phyloP scores from a whole-genome alignment of 148 eudicot species.

The Nepenthes mirabilis region DNA sequence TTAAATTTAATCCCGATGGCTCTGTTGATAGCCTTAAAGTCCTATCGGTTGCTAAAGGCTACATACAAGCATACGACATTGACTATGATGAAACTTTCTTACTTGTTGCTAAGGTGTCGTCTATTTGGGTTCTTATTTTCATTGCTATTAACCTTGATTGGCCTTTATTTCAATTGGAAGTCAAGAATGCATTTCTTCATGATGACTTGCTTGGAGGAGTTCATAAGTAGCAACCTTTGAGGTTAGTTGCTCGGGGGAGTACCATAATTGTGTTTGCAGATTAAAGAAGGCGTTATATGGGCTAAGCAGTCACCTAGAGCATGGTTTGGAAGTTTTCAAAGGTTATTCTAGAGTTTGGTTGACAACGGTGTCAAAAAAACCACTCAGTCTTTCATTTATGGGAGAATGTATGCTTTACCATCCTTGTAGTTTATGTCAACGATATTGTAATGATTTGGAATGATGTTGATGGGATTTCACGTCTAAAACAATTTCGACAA shows the following conservation, averaged over 20 bases:
- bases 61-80: background rate
- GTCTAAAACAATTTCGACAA: too few species aligned
- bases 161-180: background rate
- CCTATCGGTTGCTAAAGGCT: background rate
- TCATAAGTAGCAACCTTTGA: background rate
- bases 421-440: background rate
- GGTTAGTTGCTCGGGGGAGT: too few species aligned
- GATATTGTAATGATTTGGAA: background rate
- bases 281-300: too few species aligned
- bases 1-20: conserved; percentile 1
- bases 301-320: too few species aligned
- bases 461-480: background rate
- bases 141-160: background rate
- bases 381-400: background rate
- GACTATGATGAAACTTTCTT: background rate
- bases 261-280: too few species aligned
- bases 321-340: too few species aligned
- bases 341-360: too few species aligned
- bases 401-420: background rate
- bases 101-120: background rate
- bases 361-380: background rate
- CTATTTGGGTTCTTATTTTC: background rate
- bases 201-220: background rate
- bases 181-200: background rate
- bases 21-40: background rate